Evolutionary conservation across 176 grass and related monocot species (phyloP), one percentile per base, ranked within the genome.

Genomic region (Saccharum spontaneum): DNA sequence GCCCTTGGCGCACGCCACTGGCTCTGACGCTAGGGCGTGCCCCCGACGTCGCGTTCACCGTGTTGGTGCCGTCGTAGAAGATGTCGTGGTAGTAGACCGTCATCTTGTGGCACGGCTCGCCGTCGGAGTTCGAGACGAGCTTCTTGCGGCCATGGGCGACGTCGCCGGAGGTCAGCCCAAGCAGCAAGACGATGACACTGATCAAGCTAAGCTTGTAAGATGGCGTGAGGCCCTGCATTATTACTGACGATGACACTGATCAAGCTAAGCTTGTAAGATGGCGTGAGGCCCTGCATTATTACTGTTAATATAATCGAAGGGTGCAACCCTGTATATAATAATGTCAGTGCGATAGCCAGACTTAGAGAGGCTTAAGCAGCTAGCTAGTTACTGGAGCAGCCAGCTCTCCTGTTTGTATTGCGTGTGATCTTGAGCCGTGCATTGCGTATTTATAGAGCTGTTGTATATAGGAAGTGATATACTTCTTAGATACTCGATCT

Each of bases 81-180:
- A 86, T 86, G 76, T 86, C 84, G 76, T 86, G 84, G 84, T 79
- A 86, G 84, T 64, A 86, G 54, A 86, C 40, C 54, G 67, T 86
- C 84, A 86, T 86, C 40, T 49, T 9, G 39, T 8, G 36, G 65
- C 86, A 88, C 52, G 86, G 86, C 50, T 37, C 72, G 62, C 36
- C 78, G 8, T 38, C 26, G 78, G 17, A 0, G 57, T 31, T 80
- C 15, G 77, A 74, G 33, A 81, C 34, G 7, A 31, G 15, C 77
- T 69, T 61, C 59, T 26, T 31, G 5, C 20, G 55, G 17, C 86
- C 71, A 24, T 75, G 62, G 12, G 14, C 77, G 5, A 10, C 52
- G 41, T 54, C 57, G 45, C 69, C n/a, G 43, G 40, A 33, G 36
- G 13, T 15, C 8, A 45, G 24, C 70, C 45, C 71, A 7, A 76